A percentile compares a stretch with the other conserved stretches of the same genome.
phyloP scores from a whole-genome alignment of 306 rosid species.

The Chamaecrista fasciculata region DNA sequence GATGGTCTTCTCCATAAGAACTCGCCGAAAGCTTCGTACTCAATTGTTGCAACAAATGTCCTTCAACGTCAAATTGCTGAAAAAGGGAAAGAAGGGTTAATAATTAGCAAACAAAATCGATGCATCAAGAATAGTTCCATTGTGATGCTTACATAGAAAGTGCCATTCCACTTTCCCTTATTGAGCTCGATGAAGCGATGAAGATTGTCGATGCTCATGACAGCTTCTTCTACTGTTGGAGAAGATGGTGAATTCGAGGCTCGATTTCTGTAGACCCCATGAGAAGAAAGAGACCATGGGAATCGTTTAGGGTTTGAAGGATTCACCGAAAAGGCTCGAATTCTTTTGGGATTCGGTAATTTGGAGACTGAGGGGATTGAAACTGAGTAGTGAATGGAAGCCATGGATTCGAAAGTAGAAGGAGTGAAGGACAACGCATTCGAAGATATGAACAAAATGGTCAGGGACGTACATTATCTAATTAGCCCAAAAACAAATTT shows the following conservation, averaged over 20 bases:
- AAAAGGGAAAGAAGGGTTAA: not conserved
- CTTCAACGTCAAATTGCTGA: conserved; percentile 85
- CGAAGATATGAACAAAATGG: not conserved
- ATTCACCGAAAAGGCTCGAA: conserved; percentile 23
- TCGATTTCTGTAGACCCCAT: conserved; percentile 32
- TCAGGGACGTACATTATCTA: not conserved
- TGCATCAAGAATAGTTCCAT: not conserved
- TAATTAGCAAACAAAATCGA: not conserved
- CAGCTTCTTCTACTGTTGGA: conserved; percentile 40
- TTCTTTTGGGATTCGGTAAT: not conserved
- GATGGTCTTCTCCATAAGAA: conserved; percentile 94
- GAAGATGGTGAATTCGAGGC: conserved; percentile 47
- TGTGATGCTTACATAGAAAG: conserved; percentile 64
- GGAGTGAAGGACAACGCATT: not conserved
- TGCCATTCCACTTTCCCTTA: conserved; percentile 84
- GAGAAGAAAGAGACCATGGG: conserved; percentile 22
- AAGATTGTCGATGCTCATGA: conserved; percentile 76
- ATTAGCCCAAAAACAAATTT: not conserved
- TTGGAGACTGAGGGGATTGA: conserved; percentile 40
- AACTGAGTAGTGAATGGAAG: conserved; percentile 45
- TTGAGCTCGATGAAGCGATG: conserved; percentile 59
- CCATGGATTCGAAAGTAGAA: conserved; percentile 32
- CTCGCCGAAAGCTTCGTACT: conserved; percentile 78
- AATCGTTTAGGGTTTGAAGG: conserved; percentile 9
- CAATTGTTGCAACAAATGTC: conserved; percentile 72